Percentiles rank a stretch among this genome's conserved stretches.
Conservation (phyloP, 768 basidiomycete species). For the Tephrocybe sp. region DNA sequence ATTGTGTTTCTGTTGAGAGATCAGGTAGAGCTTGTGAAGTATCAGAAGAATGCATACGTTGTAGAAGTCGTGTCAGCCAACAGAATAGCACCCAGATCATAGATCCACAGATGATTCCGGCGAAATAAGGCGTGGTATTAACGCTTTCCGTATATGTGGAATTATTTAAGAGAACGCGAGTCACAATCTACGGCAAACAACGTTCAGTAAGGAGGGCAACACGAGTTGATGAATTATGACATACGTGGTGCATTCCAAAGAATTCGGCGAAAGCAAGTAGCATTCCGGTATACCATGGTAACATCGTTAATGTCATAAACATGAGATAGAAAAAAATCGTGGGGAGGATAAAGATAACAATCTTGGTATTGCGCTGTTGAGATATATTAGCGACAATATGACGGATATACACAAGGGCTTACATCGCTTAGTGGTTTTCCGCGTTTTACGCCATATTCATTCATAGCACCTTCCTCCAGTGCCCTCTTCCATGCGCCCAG, state of each 20-base stretch:
- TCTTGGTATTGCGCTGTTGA: conserved; percentile 73
- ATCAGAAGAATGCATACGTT: conserved; percentile 45
- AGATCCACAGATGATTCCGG: conserved; percentile 84
- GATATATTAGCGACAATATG: conserved; percentile 1
- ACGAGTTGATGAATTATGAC: conserved; percentile 27
- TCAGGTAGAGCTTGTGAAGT: conserved; percentile 32
- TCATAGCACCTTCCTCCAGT: conserved; percentile 83
- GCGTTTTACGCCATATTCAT: conserved; percentile 70
- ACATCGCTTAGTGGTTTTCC: conserved; percentile 74
- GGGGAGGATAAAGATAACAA: conserved; percentile 78
- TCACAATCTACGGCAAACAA: conserved; percentile 58
- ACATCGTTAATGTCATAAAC: conserved; percentile 77
- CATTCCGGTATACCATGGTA: conserved; percentile 90
- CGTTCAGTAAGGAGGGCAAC: conserved; percentile 12
- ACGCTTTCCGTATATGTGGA: conserved; percentile 81
- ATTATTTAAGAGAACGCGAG: conserved; percentile 82
- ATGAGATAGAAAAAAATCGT: conserved; percentile 79
- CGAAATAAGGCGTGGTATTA: conserved; percentile 88
- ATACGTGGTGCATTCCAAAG: conserved; percentile 91
- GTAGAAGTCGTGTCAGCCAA: conserved; percentile 78
- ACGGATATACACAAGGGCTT: conserved; percentile 4
- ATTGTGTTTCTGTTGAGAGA: conserved; percentile 63
- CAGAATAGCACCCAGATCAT: conserved; percentile 85
- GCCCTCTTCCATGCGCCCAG: conserved; percentile 88
- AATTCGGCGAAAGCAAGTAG: conserved; percentile 84